Evolutionary conservation across 2,329 filamentous ascomycete species (phyloP), one percentile per base, ranked within the genome.

Genomic region (Trichoderma sp.): DNA sequence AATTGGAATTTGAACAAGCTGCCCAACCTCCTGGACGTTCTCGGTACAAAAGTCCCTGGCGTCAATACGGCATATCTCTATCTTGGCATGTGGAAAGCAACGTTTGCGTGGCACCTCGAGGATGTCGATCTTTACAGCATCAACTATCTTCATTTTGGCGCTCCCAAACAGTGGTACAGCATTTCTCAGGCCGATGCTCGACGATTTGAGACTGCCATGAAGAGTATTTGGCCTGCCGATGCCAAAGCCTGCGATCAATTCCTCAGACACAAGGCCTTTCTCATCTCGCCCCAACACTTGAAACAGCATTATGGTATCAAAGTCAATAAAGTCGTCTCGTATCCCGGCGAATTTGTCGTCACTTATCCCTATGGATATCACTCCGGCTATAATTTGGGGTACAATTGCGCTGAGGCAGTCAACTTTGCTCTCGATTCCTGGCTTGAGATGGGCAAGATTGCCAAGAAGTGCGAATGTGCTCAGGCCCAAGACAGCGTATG

Each of bases 101-200:
- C 96, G 0, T 99, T 99, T 80, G 96, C 96, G 9, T 99, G 96
- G 96, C 96, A 99, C 87, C 84, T 99, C 68, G 96, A 99, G 80
- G 96, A 99, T 80, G 95, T 99, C 55, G 96, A 99, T 83, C 88
- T 99, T 5, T 99, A 99, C 89, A 98, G 95, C 80, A 99, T 99
- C 87, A 99, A 99, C 84, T 99, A 98, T 81, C 94, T 99, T 72
- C 96, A 99, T 79, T 99, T 99, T 80, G 96, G 96, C 69, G 96
- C 96, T 1, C 96, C 96, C 0, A 99, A 99, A 82, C 96, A 99
- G 81, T 99, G 96, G 96, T 99, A 99, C 83, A 98, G 95, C 81
- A 98, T 99, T 75, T 97, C 95, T 0, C 97, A 98, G 80, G 93
- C 93, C 75, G 96, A 99, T 80, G 94, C 95, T 15, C 90, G 94